A percentile compares a stretch with the other conserved stretches of the same genome.
Evolutionary conservation across 768 basidiomycete genomes (phyloP).

Genomic region (Mycena leptocephala): DNA sequence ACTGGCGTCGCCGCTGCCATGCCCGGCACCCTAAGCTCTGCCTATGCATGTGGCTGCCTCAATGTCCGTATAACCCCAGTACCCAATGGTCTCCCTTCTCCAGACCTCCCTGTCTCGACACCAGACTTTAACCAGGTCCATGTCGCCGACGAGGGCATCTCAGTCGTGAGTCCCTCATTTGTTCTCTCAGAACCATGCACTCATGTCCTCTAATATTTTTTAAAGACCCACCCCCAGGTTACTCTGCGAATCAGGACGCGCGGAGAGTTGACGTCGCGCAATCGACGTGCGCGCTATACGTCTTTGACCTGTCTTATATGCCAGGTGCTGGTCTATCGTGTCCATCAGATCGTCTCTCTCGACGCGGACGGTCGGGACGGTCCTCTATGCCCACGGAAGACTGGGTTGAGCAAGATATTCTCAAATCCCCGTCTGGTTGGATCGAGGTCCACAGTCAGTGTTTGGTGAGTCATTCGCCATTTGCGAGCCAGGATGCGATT

Average conservation of each 20-base stretch:
- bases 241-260: slow-evolving; percentile 76
- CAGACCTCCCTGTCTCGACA: slow-evolving; percentile 43
- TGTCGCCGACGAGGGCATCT: slow-evolving; percentile 79
- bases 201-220: slow-evolving; percentile 30
- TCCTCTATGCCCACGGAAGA: slow-evolving; percentile 78
- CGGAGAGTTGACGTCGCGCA: slow-evolving; percentile 58
- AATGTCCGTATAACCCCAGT: slow-evolving; percentile 73
- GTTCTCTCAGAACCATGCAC: slow-evolving; percentile 13
- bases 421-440: slow-evolving; percentile 82
- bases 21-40: slow-evolving; percentile 37
- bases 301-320: slow-evolving; percentile 82
- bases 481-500: background rate
- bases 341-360: slow-evolving; percentile 70
- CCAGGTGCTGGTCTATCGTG: slow-evolving; percentile 77
- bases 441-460: slow-evolving; percentile 78
- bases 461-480: slow-evolving; percentile 67
- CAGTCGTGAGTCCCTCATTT: slow-evolving; percentile 64
- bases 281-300: slow-evolving; percentile 72
- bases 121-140: slow-evolving; percentile 68
- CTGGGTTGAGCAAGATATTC: slow-evolving; percentile 82
- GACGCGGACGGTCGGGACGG: slow-evolving; percentile 76
- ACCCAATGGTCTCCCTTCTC: slow-evolving; percentile 48
- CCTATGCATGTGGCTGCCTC: slow-evolving; percentile 79
- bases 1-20: slow-evolving; percentile 28
- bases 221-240: slow-evolving; percentile 77